Evolutionary conservation across 129 eudicot species (phyloP), one percentile per base, ranked within the genome.

Genomic region (Escallonia herrerae): DNA sequence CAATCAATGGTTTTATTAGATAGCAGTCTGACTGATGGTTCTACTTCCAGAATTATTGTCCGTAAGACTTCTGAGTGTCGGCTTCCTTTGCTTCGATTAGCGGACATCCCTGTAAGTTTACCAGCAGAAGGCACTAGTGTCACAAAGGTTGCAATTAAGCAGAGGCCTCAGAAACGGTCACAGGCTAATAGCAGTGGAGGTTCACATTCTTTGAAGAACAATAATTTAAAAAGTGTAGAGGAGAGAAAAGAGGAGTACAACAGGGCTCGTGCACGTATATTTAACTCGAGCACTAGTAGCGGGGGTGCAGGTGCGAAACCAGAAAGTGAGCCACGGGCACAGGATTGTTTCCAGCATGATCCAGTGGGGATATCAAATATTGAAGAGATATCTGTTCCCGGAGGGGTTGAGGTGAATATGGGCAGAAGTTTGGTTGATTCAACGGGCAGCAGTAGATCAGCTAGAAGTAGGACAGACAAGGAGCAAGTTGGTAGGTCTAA

Each of bases 201-300:
- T 78, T 76, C 86, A 65, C 54, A 73, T 67, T 71, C 82, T 39
- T 64, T 41, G 52, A 93, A 71, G 75, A 62, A 71, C 50, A 83
- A 86, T 71, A 82, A 83, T 56, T 66, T 86, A 6, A 93, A 93
- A 81, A 93, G 95, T 62, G 98, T 93, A 68, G 98, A 93, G 77
- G 98, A 93, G 77, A 83, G 98, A 56, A 93, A 88, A 71, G 98
- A 93, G 80, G 98, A 93, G 69, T 93, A 93, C 63, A 85, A 93
- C 64, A 82, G 87, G 80, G 98, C 98, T 40, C 90, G 98, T 60
- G 98, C 96, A 2, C 77, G 98, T 42, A 93, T 93, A 63, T 93
- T 93, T 66, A 76, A 80, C 72, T 81, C 96, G 43, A 72, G 57
- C 58, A 88, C 69, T 54, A 74, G 80, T 44, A 65, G 64, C 63